Evolutionary conservation across 2,329 filamentous ascomycete genomes (phyloP), one percentile per base, ranked within the genome.

Genomic region (Neofusicoccum cordaticola): DNA sequence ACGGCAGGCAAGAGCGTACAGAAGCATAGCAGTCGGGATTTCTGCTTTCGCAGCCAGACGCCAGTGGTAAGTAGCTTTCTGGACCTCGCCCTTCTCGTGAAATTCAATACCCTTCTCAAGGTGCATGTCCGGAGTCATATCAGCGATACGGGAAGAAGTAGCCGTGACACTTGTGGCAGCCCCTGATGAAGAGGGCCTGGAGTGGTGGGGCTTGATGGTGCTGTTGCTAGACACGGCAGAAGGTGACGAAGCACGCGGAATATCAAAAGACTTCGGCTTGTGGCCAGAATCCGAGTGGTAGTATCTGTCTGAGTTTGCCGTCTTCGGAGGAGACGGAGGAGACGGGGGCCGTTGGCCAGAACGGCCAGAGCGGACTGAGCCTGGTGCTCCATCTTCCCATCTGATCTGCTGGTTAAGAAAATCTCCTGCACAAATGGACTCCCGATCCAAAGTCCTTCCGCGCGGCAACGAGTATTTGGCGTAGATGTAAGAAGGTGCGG

Each of bases 31-130:
- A 0, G 94, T 97, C 0, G 95, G 91, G 65, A 96, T 86, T 52
- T 92, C 91, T 64, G 91, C 89, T 70, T 89, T 88, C 0, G 95
- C 94, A 3, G 95, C 95, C 66, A 96, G 86, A 39, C 95, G 90
- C 50, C 99, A 84, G 74, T 99, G 95, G 74, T 98, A 99, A 0
- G 95, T 98, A 0, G 94, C 98, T 77, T 98, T 93, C 68, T 93
- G 93, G 35, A 97, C 81, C 11, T 91, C 89, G 17, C 94, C 94
- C 52, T 89, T 88, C 74, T 97, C 92, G 73, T 99, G 95, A 66
- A 92, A 89, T 67, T 92, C 88, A 65, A 99, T 95, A 8, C 92
- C 95, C 78, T 94, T 95, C 34, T 90, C 85, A 51, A 98, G 86
- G 74, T 99, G 94, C 66, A 98, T 90, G 69, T 98, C 93, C 0